phyloP scores from a whole-genome alignment of 306 rosid species.

The Begonia peltatifolia region DNA sequence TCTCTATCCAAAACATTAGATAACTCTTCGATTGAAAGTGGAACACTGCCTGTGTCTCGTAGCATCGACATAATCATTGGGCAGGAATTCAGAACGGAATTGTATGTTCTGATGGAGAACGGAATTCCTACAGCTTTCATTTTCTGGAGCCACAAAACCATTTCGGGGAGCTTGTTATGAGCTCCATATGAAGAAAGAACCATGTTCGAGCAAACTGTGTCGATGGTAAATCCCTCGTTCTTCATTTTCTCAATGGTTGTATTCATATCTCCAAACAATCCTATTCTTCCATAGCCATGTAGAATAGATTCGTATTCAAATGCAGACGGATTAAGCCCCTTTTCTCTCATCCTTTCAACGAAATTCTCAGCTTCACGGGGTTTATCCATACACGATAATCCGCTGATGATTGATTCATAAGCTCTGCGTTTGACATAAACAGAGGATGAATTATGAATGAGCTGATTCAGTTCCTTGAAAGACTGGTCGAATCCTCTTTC shows the following conservation, averaged over 20 bases:
- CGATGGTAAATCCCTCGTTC: constrained; percentile 32
- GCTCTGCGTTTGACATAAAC: constrained; percentile 41
- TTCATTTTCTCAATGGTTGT: constrained; percentile 45
- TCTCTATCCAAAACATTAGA: constrained; percentile 25
- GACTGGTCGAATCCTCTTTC: constrained; percentile 37
- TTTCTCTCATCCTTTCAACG: constrained; percentile 29
- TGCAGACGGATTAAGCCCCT: constrained; percentile 33
- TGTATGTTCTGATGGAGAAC: constrained; percentile 58
- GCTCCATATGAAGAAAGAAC: constrained; percentile 57
- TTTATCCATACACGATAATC: constrained; percentile 50
- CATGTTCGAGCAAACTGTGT: constrained; percentile 59
- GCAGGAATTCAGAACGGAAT: constrained; percentile 54
- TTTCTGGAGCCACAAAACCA: constrained; percentile 55
- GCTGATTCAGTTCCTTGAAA: constrained; percentile 20
- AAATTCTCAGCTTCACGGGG: constrained; percentile 49
- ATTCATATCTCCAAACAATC: constrained; percentile 46
- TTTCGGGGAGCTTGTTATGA: constrained; percentile 36
- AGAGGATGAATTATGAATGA: constrained; percentile 33
- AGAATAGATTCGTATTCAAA: constrained; percentile 47
- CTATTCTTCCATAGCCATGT: constrained; percentile 54
- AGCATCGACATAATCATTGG: constrained; percentile 29
- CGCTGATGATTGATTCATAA: constrained; percentile 47
- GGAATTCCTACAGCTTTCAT: constrained; percentile 31
- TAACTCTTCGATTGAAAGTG: constrained; percentile 37
- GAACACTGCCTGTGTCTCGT: constrained; percentile 19